Base-by-base conservation (phyloP, 2,329 filamentous ascomycete genomes). In the Monosporascus sp. region DNA sequence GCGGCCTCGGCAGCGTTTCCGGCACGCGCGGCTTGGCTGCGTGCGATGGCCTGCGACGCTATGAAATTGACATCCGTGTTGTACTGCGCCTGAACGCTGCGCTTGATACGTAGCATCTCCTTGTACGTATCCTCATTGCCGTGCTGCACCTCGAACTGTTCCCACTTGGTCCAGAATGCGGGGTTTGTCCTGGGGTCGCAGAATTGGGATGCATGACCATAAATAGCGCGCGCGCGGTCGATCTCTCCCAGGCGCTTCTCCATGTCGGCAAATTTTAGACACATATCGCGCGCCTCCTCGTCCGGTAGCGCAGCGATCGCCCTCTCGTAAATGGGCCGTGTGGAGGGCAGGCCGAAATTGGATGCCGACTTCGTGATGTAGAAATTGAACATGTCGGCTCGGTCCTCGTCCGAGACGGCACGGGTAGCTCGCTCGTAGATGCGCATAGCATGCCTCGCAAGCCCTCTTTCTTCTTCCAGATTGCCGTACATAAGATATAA, bases 61-160 rank as follows among this genome's bases (percentile, higher is more conserved):
- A 99, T 97, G 67, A 97, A 99, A 70, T 92, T 96, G 77, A 99
- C 93, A 67, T 99, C 94, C 45, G 95, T 99, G 68, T 97, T 97
- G 79, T 95, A 99, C 74, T 97, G 90, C 51, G 94, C 93, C 72
- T 97, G 91, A 14, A 99, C 94, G 71, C 91, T 96, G 68, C 94
- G 81, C 79, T 97, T 99, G 78, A 99, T 91, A 31, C 94, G 87
- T 58, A 97, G 79, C 94, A 99, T 99, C 70, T 99, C 94, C 76
- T 96, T 97, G 80, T 95, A 99, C 0, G 95, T 99, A 70, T 99
- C 94, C 70, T 99, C 95, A 73, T 99, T 99, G 60, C 94, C 94
- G 67, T 99, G 94, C 69, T 95, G 89, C 22, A 97, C 91, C 72
- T 99, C 95, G 71, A 99, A 99, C 51, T 86, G 81, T 72, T 99